phyloP scores from a whole-genome alignment of 1,139 yeast species.

The Spencermartinsiella ligniputridi region DNA sequence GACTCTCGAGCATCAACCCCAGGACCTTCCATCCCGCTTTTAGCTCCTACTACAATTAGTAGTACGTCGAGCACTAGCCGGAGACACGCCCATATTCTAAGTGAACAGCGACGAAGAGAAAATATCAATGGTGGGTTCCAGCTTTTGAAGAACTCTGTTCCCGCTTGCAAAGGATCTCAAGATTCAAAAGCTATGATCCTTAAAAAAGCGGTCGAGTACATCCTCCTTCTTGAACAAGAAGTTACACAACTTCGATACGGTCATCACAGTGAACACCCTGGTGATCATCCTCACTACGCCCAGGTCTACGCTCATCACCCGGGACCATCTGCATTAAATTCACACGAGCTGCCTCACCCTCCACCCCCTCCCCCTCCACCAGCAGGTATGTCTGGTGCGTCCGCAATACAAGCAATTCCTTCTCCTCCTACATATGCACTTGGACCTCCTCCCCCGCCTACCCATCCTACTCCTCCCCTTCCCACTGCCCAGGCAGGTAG shows the following conservation, averaged over 20 bases:
- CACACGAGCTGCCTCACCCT: constrained; percentile 12
- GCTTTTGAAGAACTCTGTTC: constrained; percentile 37
- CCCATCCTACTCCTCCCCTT: constrained; percentile 11
- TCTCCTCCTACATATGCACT: background rate
- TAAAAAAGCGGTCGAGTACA: constrained; percentile 39
- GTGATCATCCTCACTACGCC: background rate
- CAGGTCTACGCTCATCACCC: constrained; percentile 9
- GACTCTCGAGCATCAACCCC: background rate
- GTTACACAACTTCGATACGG: constrained; percentile 18
- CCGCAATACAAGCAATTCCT: background rate
- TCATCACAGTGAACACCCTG: background rate
- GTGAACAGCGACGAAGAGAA: constrained; percentile 44
- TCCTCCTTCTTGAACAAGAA: constrained; percentile 35
- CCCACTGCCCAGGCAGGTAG: constrained; percentile 7
- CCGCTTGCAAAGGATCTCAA: constrained; percentile 39
- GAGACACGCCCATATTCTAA: constrained; percentile 39
- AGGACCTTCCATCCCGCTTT: constrained; percentile 17
- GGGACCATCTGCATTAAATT: constrained; percentile 6
- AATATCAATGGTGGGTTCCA: constrained; percentile 44
- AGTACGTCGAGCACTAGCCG: constrained; percentile 27
- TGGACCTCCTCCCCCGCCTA: constrained; percentile 9
- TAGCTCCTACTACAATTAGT: constrained; percentile 31
- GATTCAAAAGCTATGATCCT: constrained; percentile 43
- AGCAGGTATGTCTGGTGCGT: constrained; percentile 3
- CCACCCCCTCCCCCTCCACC: constrained; percentile 18